These are phyloP conservation scores for Entomortierella lignicola DNA, from an alignment of 192 early-diverging fungal species.

Conservation along the genomic window DNA sequence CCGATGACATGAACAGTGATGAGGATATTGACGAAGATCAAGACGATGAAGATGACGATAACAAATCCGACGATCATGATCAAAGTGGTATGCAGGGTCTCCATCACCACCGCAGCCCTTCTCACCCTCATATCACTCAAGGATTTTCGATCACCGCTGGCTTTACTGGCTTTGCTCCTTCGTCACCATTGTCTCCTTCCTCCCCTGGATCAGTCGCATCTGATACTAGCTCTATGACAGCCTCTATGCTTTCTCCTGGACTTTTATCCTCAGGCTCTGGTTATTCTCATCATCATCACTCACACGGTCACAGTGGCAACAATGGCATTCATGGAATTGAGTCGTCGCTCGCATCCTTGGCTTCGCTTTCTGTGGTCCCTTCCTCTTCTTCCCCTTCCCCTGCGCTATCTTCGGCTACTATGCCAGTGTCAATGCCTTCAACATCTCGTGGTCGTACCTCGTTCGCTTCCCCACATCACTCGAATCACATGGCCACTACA, in stretches of 20 bases:
- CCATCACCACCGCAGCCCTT: constrained; percentile 36
- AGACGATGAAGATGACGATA: constrained; percentile 3
- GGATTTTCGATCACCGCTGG: constrained; percentile 33
- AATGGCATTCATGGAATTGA: constrained; percentile 34
- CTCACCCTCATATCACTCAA: constrained; percentile 45
- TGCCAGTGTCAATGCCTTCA: constrained; percentile 25
- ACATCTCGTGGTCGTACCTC: constrained; percentile 22
- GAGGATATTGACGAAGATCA: constrained; percentile 45
- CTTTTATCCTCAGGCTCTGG: constrained; percentile 17
- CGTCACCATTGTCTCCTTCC: constrained; percentile 35
- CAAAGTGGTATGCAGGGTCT: constrained; percentile 14
- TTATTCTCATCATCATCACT: constrained; percentile 14
- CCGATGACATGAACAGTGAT: constrained; percentile 36
- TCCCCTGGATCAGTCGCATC: constrained; percentile 39
- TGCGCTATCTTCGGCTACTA: constrained; percentile 14
- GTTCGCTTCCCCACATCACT: constrained; percentile 9
- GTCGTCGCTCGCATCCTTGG: constrained; percentile 42
- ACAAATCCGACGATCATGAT: constrained; percentile 8
- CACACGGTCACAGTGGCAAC: not conserved
- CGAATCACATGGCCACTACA: constrained; percentile 18
- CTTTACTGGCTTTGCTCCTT: constrained; percentile 31
- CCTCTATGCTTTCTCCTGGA: constrained; percentile 42
- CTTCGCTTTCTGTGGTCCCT: constrained; percentile 40
- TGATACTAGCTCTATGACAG: constrained; percentile 21
- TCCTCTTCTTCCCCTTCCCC: constrained; percentile 14